A percentile compares a stretch with the other conserved stretches of the same genome.
phyloP scores from a whole-genome alignment of 2,329 filamentous ascomycete species.

The Pseudocercospora cruenta region DNA sequence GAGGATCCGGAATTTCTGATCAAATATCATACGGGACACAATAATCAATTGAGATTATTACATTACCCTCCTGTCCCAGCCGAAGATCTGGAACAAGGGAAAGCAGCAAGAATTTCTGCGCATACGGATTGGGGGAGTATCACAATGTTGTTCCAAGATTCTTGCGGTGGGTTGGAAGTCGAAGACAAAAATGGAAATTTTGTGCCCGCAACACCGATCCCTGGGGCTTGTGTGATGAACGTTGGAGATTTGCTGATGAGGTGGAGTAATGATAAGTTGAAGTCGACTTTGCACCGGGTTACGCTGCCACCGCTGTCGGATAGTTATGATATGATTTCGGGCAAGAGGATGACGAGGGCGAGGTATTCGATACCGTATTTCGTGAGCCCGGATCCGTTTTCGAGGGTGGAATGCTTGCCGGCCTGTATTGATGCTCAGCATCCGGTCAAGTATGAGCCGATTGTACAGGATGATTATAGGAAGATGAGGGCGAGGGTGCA shows the following conservation, averaged over 20 bases:
- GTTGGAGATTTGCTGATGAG: constrained; percentile 47
- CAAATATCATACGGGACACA: constrained; percentile 27
- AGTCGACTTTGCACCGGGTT: constrained; percentile 48
- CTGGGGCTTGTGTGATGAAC: constrained; percentile 46
- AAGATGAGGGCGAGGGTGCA: constrained; percentile 36
- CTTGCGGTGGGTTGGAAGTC: constrained; percentile 42
- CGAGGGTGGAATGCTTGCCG: constrained; percentile 37
- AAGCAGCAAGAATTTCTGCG: constrained; percentile 42
- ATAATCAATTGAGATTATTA: constrained; percentile 37
- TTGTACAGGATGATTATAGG: constrained; percentile 44
- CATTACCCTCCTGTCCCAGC: constrained; percentile 45
- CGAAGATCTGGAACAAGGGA: constrained; percentile 37
- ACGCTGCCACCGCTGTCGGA: constrained; percentile 35
- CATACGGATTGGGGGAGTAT: constrained; percentile 51
- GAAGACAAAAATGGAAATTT: constrained; percentile 48
- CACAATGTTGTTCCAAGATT: constrained; percentile 44
- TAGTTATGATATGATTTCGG: constrained; percentile 20
- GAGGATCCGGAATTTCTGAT: constrained; percentile 19
- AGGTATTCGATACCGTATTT: constrained; percentile 50
- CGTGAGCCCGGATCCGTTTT: constrained; percentile 42
- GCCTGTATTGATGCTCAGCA: constrained; percentile 34
- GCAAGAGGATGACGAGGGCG: constrained; percentile 44
- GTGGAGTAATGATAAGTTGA: constrained; percentile 46
- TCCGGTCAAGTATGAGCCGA: constrained; percentile 45
- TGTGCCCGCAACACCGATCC: constrained; percentile 44